Conservation (phyloP, 2,329 filamentous ascomycete genomes). For the Stagonosporopsis cucurbitacearum region DNA sequence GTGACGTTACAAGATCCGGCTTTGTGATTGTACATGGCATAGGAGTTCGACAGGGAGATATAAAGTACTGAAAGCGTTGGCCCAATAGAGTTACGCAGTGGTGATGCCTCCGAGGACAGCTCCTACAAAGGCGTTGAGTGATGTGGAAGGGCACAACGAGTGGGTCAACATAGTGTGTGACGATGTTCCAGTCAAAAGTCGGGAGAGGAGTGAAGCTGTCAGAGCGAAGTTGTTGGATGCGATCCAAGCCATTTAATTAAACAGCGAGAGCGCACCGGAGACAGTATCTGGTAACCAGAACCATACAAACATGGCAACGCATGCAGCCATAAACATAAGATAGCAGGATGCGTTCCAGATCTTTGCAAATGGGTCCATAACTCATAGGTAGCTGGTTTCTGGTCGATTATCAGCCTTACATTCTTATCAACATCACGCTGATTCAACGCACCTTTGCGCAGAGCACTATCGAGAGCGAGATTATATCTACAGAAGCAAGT, state of each 20-base stretch:
- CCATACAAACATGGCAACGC: constrained; percentile 58
- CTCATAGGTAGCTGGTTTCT: constrained; percentile 2
- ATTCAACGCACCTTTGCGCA: constrained; percentile 2
- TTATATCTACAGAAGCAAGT: constrained; percentile 17
- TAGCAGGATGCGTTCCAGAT: constrained; percentile 20
- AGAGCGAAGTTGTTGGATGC: background rate
- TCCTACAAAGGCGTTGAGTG: constrained; percentile 1
- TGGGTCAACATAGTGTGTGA: background rate
- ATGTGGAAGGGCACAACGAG: background rate
- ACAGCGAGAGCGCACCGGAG: constrained; percentile 37
- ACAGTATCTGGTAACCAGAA: constrained; percentile 61
- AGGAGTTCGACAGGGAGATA: constrained; percentile 45
- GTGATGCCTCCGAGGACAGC: background rate
- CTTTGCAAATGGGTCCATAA: constrained; percentile 5
- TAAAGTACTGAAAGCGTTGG: background rate
- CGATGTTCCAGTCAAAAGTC: background rate
- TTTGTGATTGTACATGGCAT: constrained; percentile 47
- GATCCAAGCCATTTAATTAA: constrained; percentile 5
- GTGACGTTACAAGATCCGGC: constrained; percentile 55
- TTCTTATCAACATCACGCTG: background rate
- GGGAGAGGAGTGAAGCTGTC: constrained; percentile 1
- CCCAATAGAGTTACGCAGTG: constrained; percentile 1
- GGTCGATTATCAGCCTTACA: background rate
- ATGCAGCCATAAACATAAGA: constrained; percentile 54
- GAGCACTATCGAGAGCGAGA: constrained; percentile 13